Conservation (phyloP, 345 rosid species). For the Euclidium syriacum region DNA sequence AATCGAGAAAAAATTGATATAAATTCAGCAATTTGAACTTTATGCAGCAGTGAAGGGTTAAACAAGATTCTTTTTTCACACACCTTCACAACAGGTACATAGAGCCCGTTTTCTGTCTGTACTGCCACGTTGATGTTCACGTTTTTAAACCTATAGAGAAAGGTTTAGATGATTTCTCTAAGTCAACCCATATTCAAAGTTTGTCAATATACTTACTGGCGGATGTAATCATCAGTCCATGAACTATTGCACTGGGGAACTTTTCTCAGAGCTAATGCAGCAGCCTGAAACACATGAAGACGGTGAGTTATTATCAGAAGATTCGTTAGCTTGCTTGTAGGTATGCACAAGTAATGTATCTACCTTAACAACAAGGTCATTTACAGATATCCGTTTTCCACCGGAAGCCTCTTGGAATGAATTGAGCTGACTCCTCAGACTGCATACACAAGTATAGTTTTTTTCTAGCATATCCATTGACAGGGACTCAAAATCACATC, state of each 20-base stretch:
- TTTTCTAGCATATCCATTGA: neutral
- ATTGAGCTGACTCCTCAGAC: constrained; percentile 77
- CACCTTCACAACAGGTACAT: constrained; percentile 91
- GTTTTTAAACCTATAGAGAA: constrained; percentile 54
- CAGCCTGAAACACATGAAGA: constrained; percentile 58
- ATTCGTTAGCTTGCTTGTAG: neutral
- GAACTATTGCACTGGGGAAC: constrained; percentile 98
- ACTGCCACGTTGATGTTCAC: constrained; percentile 92
- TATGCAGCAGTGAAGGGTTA: neutral
- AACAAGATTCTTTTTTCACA: constrained; percentile 6
- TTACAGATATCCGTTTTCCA: constrained; percentile 86
- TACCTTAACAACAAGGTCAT: constrained; percentile 99
- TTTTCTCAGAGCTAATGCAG: constrained; percentile 88
- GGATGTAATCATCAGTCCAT: constrained; percentile 86
- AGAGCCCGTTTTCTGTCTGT: constrained; percentile 95
- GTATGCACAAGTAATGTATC: constrained; percentile 4
- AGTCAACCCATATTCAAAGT: neutral
- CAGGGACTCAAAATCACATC: neutral
- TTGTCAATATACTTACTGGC: constrained; percentile 62
- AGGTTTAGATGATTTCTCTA: neutral
- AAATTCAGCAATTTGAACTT: constrained; percentile 2
- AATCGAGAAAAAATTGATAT: constrained; percentile 7
- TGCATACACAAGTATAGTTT: constrained; percentile 31
- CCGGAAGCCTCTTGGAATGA: constrained; percentile 85
- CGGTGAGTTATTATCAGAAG: neutral